Evolutionary conservation across 352 stramenopile genomes (phyloP), one percentile per base, ranked within the genome.

Genomic region (Pythium chondricola): DNA sequence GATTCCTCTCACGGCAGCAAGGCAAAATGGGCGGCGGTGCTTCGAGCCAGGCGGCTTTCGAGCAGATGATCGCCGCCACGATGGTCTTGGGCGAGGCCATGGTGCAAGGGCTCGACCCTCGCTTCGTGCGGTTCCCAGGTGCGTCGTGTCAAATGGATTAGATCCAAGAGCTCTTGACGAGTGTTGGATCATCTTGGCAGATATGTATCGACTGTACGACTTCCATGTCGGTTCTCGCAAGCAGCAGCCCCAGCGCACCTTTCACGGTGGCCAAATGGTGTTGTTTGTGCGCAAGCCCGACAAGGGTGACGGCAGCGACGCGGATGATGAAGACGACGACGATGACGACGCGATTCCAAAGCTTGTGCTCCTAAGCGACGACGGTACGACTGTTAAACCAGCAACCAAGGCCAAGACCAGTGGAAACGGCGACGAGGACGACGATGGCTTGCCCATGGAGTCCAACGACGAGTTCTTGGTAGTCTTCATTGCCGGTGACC

Each of bases 21-120:
- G 17, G 11, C 35, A 20, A 40, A 33, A 91, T 91, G 80, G 80
- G 80, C 14, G 77, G 60, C 0, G 80, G 73, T 6, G 74, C 77
- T 32, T 92, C 80, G 9, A 88, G 71, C 24, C 70, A 88, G 37
- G 61, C 69, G 11, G 73, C 72, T 2, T 83, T 91, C 46, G 73
- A 85, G 67, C 80, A 92, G 57, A 89, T 89, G 77, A 77, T 92
- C 45, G 80, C 80, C 30, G 88, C 76, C 58, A 92, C 77, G 26
- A 92, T 89, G 74, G 68, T 92, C 50, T 71, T 92, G 9, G 80
- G 77, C 6, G 74, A 92, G 44, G 77, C 80, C 41, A 87, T 89
- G 77, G 79, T 92, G 26, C 71, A 88, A 40, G 80, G 80, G 0
- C 56, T 91, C 27, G 80, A 91, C 42, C 80, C 80, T 8, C 72